Evolutionary conservation across 805 yeast genomes (phyloP).

Genomic region (Jamesozyma gamospora): DNA sequence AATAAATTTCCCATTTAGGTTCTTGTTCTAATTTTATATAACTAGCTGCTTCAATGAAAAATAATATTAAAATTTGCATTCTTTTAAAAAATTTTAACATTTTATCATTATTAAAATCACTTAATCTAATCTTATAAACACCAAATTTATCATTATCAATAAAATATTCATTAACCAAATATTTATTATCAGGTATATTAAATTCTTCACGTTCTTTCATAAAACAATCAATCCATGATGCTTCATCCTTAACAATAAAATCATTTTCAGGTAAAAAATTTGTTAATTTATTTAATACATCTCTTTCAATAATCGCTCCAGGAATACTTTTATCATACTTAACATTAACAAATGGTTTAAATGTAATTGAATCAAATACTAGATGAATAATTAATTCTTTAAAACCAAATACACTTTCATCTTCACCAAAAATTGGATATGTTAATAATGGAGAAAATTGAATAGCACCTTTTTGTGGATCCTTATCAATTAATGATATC

Average conservation of each 20-base stretch:
- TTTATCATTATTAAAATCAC: conserved; percentile 3
- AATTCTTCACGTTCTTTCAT: conserved; percentile 37
- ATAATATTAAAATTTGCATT: conserved; percentile 66
- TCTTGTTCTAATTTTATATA: conserved; percentile 64
- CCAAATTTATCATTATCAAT: conserved; percentile 34
- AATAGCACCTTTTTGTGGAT: conserved; percentile 45
- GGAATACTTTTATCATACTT: conserved; percentile 43
- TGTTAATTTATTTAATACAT: conserved; percentile 45
- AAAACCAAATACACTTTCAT: conserved; percentile 82
- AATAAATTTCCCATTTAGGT: conserved; percentile 69
- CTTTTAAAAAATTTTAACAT: conserved; percentile 31
- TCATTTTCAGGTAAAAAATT: conserved; percentile 50
- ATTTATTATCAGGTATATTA: conserved; percentile 33
- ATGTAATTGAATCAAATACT: conserved; percentile 64
- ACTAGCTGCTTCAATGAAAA: conserved; percentile 91
- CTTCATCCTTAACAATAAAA: conserved; percentile 54
- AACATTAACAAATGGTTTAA: conserved; percentile 61
- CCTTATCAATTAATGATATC: conserved; percentile 54
- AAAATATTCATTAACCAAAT: conserved; percentile 26
- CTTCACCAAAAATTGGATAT: conserved; percentile 87
- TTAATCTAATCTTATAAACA: conserved; percentile 37
- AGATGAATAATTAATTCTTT: conserved; percentile 54
- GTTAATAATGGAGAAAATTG: conserved; percentile 73
- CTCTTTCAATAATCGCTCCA: conserved; percentile 34
- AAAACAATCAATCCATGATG: conserved; percentile 51